A percentile compares a stretch with the other conserved stretches of the same genome.
Evolutionary conservation across 768 basidiomycete genomes (phyloP).

Genomic region (Tephrocybe sp.): DNA sequence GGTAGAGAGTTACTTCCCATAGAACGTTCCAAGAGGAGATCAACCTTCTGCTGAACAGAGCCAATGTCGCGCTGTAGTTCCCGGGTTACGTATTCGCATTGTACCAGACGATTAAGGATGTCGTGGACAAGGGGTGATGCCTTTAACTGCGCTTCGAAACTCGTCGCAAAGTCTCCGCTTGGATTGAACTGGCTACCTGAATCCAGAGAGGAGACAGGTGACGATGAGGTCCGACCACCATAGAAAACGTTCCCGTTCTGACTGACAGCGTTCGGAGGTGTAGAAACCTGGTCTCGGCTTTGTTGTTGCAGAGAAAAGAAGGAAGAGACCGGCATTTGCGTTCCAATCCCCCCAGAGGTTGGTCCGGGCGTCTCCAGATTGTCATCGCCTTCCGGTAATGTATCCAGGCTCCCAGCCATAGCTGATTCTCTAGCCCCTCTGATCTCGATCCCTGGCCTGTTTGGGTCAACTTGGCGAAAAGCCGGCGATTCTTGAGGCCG

Average conservation of each 20-base stretch:
- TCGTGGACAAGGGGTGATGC: constrained; percentile 76
- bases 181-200: constrained; percentile 66
- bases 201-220: constrained; percentile 77
- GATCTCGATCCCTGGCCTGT: constrained; percentile 37
- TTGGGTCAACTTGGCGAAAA: constrained; percentile 44
- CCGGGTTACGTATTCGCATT: constrained; percentile 67
- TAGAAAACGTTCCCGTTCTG: constrained; percentile 41
- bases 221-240: constrained; percentile 56
- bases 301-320: constrained; percentile 41
- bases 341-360: constrained; percentile 19
- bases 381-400: constrained; percentile 57
- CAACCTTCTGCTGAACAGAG: constrained; percentile 77
- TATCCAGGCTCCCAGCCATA: constrained; percentile 49
- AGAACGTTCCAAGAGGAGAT: constrained; percentile 70
- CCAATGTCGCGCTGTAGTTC: constrained; percentile 75
- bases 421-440: constrained; percentile 47
- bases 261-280: constrained; percentile 45
- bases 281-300: constrained; percentile 38
- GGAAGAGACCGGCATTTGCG: constrained; percentile 22
- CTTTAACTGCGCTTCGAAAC: constrained; percentile 74
- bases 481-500: constrained; percentile 45
- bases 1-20: constrained; percentile 49
- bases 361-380: constrained; percentile 36
- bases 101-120: constrained; percentile 69
- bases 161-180: constrained; percentile 44